Conservation (phyloP, 257 asterid species). For the Solanum medicagineum region DNA sequence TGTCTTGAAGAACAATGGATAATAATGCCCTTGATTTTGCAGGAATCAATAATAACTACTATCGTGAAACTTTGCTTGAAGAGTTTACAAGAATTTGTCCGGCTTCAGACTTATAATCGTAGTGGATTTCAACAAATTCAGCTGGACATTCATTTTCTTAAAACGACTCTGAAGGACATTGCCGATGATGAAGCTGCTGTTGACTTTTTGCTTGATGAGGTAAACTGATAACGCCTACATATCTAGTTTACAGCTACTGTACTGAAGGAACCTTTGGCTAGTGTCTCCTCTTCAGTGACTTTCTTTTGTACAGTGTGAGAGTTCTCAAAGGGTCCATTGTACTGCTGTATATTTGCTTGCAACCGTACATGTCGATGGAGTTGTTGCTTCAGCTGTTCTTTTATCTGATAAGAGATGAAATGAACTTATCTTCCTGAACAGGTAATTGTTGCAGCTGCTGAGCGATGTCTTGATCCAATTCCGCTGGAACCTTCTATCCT, state of each 20-base stretch:
- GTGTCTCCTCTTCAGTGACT: neutral
- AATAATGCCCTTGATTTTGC: conserved; percentile 17
- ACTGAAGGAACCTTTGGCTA: neutral
- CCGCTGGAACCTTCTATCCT: conserved; percentile 72
- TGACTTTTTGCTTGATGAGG: conserved; percentile 97
- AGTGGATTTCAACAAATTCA: conserved; percentile 98
- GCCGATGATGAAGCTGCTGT: conserved; percentile 88
- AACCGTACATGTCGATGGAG: neutral
- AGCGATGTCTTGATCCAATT: conserved; percentile 78
- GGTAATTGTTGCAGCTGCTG: conserved; percentile 82
- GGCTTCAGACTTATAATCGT: conserved; percentile 83
- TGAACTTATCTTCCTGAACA: neutral
- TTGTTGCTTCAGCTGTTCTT: neutral
- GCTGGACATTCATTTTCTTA: conserved; percentile 79
- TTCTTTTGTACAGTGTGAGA: neutral
- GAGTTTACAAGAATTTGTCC: conserved; percentile 86
- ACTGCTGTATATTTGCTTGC: neutral
- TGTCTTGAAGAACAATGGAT: neutral
- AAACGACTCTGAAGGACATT: conserved; percentile 51
- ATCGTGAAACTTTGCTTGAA: conserved; percentile 70
- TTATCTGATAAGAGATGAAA: neutral
- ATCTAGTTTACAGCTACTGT: neutral
- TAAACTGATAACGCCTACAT: conserved; percentile 2
- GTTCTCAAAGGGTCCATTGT: neutral
- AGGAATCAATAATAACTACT: conserved; percentile 76